These are phyloP conservation scores for Polyplosphaeria fusca DNA, from an alignment of 495 filamentous ascomycete species.

Conservation along the genomic window DNA sequence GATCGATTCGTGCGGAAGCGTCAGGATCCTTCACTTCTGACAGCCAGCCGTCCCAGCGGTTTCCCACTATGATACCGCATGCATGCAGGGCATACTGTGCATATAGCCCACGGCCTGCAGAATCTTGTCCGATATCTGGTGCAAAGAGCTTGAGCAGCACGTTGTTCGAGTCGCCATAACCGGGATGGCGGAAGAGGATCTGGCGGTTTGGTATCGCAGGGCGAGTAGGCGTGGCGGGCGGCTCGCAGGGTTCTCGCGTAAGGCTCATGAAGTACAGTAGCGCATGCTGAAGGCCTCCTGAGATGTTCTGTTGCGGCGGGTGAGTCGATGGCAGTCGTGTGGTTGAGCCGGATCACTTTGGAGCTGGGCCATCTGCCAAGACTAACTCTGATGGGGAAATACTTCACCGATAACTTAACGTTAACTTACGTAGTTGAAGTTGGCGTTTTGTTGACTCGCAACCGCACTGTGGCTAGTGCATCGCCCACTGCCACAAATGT, in stretches of 20 bases:
- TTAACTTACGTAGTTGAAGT: no score
- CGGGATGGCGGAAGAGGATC: slow-evolving; percentile 3
- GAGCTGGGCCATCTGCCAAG: no score
- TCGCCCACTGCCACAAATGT: no score
- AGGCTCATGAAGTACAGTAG: neutral
- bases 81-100: slow-evolving; percentile 2
- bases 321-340: no score
- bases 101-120: neutral
- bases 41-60: slow-evolving; percentile 7
- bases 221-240: neutral
- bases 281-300: no score
- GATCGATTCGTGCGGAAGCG: neutral
- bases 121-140: neutral
- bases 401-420: no score
- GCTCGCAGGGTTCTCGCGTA: neutral
- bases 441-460: no score
- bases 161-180: slow-evolving; percentile 5
- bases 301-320: neutral
- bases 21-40: slow-evolving; percentile 2
- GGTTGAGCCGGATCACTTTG: no score
- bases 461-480: no score
- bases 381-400: no score
- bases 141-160: slow-evolving; percentile 2
- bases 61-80: neutral
- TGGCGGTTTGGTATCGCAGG: neutral